These are phyloP conservation scores for Plantago major DNA, from an alignment of 257 asterid species.

Conservation along the genomic window DNA sequence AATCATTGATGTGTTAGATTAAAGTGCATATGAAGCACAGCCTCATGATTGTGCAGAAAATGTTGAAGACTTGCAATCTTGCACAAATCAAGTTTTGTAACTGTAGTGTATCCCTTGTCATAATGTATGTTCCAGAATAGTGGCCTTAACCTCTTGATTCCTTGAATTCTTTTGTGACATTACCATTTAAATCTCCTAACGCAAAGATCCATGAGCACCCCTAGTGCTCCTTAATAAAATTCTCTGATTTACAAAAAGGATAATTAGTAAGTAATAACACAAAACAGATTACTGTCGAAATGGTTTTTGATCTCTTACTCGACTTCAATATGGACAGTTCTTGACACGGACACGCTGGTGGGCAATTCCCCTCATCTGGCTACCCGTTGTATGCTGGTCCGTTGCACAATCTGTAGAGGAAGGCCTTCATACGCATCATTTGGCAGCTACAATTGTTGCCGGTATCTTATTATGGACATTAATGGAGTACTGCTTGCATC, in stretches of 20 bases:
- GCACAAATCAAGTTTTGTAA: neutral
- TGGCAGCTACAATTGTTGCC: conserved; percentile 34
- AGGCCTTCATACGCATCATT: conserved; percentile 38
- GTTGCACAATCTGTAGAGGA: conserved; percentile 28
- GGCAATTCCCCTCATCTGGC: conserved; percentile 66
- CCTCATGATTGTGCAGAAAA: neutral
- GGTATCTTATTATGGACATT: conserved; percentile 56
- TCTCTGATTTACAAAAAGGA: too few species aligned
- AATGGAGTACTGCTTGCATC: conserved; percentile 56
- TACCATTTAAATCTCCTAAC: neutral
- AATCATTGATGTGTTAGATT: too few species aligned
- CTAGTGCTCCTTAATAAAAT: too few species aligned
- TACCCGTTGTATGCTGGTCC: conserved; percentile 57
- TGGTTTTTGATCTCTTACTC: conserved; percentile 4
- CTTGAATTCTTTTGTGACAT: conserved; percentile 1
- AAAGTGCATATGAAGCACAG: too few species aligned
- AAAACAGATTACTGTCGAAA: neutral
- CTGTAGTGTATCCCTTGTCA: neutral
- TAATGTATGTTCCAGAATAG: neutral
- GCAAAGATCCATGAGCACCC: neutral
- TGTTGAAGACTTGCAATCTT: too few species aligned
- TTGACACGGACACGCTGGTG: conserved; percentile 72
- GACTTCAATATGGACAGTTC: conserved; percentile 37
- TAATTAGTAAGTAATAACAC: neutral
- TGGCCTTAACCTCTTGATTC: neutral